These are phyloP conservation scores for Boletus barrowsii DNA, from an alignment of 768 basidiomycete genomes.

Conservation along the genomic window DNA sequence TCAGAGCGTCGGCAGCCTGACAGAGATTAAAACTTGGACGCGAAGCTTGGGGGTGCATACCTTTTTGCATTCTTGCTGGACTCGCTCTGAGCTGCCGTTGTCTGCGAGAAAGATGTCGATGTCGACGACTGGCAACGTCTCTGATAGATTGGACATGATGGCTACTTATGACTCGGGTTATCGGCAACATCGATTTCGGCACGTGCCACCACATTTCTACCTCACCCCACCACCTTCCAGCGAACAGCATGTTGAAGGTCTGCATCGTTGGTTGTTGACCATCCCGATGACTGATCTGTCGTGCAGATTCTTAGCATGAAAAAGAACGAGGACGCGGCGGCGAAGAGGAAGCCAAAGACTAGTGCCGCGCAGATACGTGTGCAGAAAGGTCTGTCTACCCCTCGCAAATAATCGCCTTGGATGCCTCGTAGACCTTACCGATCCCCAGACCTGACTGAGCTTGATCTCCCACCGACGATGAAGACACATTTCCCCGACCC, in stretches of 20 bases:
- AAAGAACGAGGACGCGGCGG: constrained; percentile 96
- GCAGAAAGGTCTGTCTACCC: constrained; percentile 78
- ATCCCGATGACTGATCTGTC: constrained; percentile 5
- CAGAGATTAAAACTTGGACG: background rate
- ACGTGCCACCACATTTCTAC: constrained; percentile 29
- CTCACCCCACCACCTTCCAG: constrained; percentile 17
- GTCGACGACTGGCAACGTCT: constrained; percentile 69
- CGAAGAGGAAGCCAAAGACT: constrained; percentile 98
- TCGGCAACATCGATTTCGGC: constrained; percentile 16
- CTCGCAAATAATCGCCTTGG: background rate
- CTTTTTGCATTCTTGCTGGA: constrained; percentile 63
- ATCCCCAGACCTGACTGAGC: constrained; percentile 83
- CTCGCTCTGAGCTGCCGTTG: constrained; percentile 42
- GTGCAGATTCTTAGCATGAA: constrained; percentile 97
- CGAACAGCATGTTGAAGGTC: constrained; percentile 44
- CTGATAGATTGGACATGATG: constrained; percentile 41
- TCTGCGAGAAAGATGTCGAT: constrained; percentile 66
- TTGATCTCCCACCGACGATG: constrained; percentile 96
- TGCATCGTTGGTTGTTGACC: background rate
- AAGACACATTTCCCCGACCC: constrained; percentile 92
- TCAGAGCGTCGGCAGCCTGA: constrained; percentile 79
- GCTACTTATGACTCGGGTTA: background rate
- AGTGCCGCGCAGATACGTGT: constrained; percentile 97
- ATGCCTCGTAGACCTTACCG: constrained; percentile 1
- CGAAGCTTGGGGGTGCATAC: constrained; percentile 29